These are phyloP conservation scores for Puccinia sorghi DNA, from an alignment of 1,284 basidiomycete species.

Conservation along the genomic window DNA sequence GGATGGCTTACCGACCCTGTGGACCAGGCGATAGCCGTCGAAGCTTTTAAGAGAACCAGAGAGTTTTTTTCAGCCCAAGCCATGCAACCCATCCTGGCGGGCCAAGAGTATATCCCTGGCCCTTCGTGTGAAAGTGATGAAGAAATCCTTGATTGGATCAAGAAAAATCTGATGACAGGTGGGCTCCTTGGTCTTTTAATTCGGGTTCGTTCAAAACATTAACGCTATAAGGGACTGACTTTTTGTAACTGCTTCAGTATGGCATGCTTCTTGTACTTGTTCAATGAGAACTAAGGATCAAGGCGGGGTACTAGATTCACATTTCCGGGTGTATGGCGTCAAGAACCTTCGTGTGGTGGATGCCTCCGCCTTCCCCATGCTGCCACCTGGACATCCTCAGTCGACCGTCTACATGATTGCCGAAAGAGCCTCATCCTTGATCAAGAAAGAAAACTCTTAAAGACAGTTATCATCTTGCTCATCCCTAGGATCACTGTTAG, in stretches of 20 bases:
- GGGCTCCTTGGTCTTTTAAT: neutral
- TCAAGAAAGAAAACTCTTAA: conserved; percentile 2
- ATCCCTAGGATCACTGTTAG: too few relatives aligned
- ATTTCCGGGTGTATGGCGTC: conserved; percentile 72
- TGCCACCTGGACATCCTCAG: conserved; percentile 48
- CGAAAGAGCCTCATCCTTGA: conserved; percentile 36
- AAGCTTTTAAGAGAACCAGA: conserved; percentile 31
- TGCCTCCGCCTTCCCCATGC: conserved; percentile 52
- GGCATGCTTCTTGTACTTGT: conserved; percentile 61
- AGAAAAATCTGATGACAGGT: conserved; percentile 36
- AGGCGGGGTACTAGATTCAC: conserved; percentile 73
- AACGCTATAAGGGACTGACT: neutral
- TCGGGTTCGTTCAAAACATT: neutral
- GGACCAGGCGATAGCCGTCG: conserved; percentile 34
- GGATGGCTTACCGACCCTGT: conserved; percentile 33
- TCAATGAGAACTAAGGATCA: conserved; percentile 75
- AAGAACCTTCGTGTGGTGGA: conserved; percentile 65
- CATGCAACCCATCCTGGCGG: conserved; percentile 36
- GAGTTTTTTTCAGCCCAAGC: conserved; percentile 23
- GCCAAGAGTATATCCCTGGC: conserved; percentile 27
- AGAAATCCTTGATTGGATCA: conserved; percentile 32
- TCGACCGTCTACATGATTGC: conserved; percentile 50
- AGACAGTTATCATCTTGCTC: neutral
- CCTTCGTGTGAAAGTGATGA: conserved; percentile 18
- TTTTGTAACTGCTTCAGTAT: conserved; percentile 52